These are phyloP conservation scores for Massariosphaeria phaeospora DNA, from an alignment of 495 filamentous ascomycete species.

Conservation along the genomic window DNA sequence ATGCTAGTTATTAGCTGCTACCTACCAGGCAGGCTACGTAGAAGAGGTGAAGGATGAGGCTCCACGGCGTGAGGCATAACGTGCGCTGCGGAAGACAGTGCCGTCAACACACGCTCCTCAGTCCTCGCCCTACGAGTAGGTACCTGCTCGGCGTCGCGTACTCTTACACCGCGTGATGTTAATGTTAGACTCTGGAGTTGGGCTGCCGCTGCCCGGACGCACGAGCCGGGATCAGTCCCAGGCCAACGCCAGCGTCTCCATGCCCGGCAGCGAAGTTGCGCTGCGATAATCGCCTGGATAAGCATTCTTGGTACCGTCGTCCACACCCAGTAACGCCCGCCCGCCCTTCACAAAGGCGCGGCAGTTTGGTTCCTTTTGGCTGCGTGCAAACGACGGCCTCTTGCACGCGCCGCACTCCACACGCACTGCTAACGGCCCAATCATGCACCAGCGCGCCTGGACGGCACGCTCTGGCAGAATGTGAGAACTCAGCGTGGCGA, in stretches of 20 bases:
- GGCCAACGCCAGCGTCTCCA: slow-evolving; percentile 10
- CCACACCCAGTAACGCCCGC: slow-evolving; percentile 14
- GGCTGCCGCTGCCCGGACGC: slow-evolving; percentile 5
- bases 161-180: neutral
- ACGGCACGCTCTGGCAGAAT: slow-evolving; percentile 9
- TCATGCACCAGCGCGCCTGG: slow-evolving; percentile 5
- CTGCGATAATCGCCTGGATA: slow-evolving; percentile 29
- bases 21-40: too few relatives aligned
- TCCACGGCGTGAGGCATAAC: too few relatives aligned
- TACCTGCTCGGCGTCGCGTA: slow-evolving; percentile 6
- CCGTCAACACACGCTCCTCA: too few relatives aligned
- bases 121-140: too few relatives aligned
- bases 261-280: slow-evolving; percentile 4
- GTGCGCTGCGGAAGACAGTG: too few relatives aligned
- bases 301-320: slow-evolving; percentile 24
- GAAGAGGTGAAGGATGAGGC: too few relatives aligned
- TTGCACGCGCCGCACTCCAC: slow-evolving; percentile 9
- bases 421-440: slow-evolving; percentile 19
- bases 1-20: neutral
- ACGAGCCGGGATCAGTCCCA: slow-evolving; percentile 11
- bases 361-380: slow-evolving; percentile 9
- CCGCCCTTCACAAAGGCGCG: slow-evolving; percentile 6
- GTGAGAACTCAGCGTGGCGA: slow-evolving; percentile 16
- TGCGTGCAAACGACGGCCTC: neutral
- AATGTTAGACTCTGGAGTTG: neutral